Evolutionary conservation across 179 eudicot species (phyloP), one percentile per base, ranked within the genome.

Genomic region (Sideroxylon spinosum): DNA sequence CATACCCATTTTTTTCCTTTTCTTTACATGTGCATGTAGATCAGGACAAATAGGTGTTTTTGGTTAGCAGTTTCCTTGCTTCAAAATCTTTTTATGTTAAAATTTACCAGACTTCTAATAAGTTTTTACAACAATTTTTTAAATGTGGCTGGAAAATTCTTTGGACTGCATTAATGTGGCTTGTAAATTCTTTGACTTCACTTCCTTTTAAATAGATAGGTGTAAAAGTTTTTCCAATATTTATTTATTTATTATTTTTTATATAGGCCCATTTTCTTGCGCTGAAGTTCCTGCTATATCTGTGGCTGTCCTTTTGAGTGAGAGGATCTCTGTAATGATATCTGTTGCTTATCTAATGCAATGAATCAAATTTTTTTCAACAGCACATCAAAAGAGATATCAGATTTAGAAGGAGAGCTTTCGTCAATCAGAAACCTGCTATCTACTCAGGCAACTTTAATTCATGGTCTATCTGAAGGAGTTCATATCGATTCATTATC

Each of bases 401-500:
- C 99, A 71, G 99, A 96, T 88, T 82, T 96, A 79, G 99, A 96
- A 79, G 98, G 98, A 80, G 98, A 96, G 84, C 99, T 96, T 76
- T 88, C 88, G 29, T 92, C 99, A 16, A 94, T 96, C 76, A 90
- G 94, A 89, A 96, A 94, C 81, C 89, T 96, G 83, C 82, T 96
- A 77, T 90, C 99, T 78, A 94, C 98, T 81, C 99, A 94, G 87
- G 94, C 96, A 71, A 81, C 97, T 81, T 84, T 94, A 79, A 90
- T 93, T 82, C 99, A 96, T 81, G 88, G 89, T 83, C 83, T 94
- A 85, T 93, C 99, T 78, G 99, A 96, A 76, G 99, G 98, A 73
- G 94, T 96, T 67, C 84, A 89, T 49, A 75, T 96, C 75, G 94
- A 94, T 84, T 90, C 97, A 16, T 82, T 86, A 74, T 74, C 89